Percentiles rank a stretch among this genome's conserved stretches.
Evolutionary conservation across 768 basidiomycete genomes (phyloP).

Genomic region (Mycena crocata): DNA sequence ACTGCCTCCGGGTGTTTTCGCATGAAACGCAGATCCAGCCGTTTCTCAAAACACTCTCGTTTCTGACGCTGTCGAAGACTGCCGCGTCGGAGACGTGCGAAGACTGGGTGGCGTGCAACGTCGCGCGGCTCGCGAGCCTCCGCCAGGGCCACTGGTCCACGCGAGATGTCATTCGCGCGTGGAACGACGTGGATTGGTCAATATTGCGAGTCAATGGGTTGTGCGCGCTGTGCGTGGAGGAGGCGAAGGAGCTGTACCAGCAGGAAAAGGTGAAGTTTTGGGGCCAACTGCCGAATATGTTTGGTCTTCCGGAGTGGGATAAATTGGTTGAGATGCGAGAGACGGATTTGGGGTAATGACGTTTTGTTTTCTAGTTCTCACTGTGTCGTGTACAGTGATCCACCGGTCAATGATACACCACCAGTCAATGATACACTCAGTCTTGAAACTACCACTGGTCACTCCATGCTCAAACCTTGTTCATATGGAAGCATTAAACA

Average conservation of each 20-base stretch:
- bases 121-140: neutral
- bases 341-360: neutral
- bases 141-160: neutral
- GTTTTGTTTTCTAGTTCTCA: no score
- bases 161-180: neutral
- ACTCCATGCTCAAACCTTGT: neutral
- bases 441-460: neutral
- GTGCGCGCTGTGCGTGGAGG: neutral
- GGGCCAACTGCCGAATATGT: neutral
- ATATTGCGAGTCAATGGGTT: neutral
- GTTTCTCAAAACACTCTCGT: neutral
- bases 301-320: neutral
- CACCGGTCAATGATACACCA: constrained; percentile 13
- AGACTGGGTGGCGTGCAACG: neutral
- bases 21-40: neutral
- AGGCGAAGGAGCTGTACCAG: neutral
- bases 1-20: neutral
- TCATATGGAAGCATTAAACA: neutral
- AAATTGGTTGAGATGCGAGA: neutral
- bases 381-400: neutral
- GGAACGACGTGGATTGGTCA: neutral
- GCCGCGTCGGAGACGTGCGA: neutral
- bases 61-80: neutral
- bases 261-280: neutral
- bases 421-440: constrained; percentile 3